Base-by-base conservation (phyloP, 306 rosid genomes). In the Cucurbita maxima region DNA sequence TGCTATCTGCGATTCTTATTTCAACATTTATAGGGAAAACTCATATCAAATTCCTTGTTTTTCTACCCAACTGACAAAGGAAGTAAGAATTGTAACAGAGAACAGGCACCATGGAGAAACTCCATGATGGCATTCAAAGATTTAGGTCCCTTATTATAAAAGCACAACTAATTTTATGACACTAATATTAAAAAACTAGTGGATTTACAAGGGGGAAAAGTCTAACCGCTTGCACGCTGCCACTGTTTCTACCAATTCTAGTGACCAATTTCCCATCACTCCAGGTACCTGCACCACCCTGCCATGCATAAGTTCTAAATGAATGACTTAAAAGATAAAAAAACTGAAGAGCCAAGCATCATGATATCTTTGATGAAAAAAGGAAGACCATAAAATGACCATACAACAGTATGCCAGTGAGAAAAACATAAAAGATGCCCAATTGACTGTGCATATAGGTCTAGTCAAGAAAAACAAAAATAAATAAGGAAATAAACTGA, bases 271-370 rank as follows among this genome's bases (percentile, higher is more conserved):
- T 90, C 63, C 98, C 98, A 84, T 94, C 98, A 85, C 98, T 94
- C 98, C 98, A 94, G 77, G 98, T 94, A 87, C 98, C 98, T 90
- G 98, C 98, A 86, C 98, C 98, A 94, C 97, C 97, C 96, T 94
- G 98, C 92, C 89, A 94, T 55, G 85, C 84, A 87, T 94, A 90
- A 94, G 96, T 94, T 87, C 85, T 79, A 73, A 78, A 89, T 82
- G 85, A 85, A 87, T 85, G 85, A 80, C 81, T 76, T 80, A 77
- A 74, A 30, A 72, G 18, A 82, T 43, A 78, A 77, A 77, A 14
- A 55, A 57, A 57, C 59, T 9, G 45, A 48, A 61, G 12, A 22
- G 6, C 44, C 69, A 36, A 25, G 16, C 14, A 47, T 43, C 58
- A 7, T 34, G 59, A 72, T 52, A 40, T 34, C 34, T 72, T 52